Base-by-base conservation (phyloP, 2,329 filamentous ascomycete species). In the Cladosporium velox region DNA sequence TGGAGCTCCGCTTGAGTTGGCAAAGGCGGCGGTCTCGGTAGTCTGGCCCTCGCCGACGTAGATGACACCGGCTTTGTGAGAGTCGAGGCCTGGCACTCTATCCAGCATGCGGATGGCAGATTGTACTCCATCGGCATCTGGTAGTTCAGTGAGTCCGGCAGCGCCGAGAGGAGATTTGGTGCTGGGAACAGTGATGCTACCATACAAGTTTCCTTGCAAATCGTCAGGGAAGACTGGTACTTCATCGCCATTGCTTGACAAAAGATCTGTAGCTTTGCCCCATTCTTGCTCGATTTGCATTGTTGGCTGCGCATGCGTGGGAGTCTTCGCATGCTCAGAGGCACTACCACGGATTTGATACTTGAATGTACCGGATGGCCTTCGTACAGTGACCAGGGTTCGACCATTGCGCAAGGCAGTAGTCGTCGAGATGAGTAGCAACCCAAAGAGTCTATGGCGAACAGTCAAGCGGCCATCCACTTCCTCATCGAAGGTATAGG, bases 41-140 rank as follows among this genome's bases (percentile, higher is more conserved):
- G 87, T 92, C 78, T 99, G 95, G 7, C 90, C 90, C 72, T 96
- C 90, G 64, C 91, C 93, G 69, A 98, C 90, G 77, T 97, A 99
- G 49, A 99, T 89, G 26, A 99, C 90, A 18, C 95, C 95, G 51
- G 97, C 90, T 78, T 97, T 97, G 83, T 98, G 93, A 7, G 93
- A 93, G 77, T 99, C 95, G 4, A 99, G 90, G 10, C 92, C 93
- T 44, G 94, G 90, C 70, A 88, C 96, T 35, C 90, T 88, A 77
- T 99, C 95, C 77, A 99, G 96, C 14, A 88, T 84, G 44, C 86
- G 86, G 47, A 99, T 89, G 0, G 92, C 90, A 70, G 94, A 88
- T 44, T 87, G 85, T 2, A 90, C 87, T 35, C 86, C 85, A 41
- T 77, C 75, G 66, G 90, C 87, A 32, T 86, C 81, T 0, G 93